Conservation (phyloP, 768 basidiomycete species). For the Lactarius sanguifluus region DNA sequence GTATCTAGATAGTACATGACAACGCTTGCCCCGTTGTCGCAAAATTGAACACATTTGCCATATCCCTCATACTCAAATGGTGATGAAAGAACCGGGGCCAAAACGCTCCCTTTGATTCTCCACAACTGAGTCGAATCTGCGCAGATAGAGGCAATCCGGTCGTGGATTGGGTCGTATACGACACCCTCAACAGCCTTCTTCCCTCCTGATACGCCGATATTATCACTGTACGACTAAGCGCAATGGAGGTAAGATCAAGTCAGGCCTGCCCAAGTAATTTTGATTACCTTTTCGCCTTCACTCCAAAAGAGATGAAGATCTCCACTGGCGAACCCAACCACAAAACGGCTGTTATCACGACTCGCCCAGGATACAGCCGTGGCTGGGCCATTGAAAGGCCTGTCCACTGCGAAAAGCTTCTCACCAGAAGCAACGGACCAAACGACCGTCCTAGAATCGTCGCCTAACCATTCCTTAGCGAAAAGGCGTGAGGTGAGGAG, state of each 20-base stretch:
- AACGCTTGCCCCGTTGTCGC: slow-evolving; percentile 8
- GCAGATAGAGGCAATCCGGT: not conserved
- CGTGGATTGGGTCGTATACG: not conserved
- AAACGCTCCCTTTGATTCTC: not conserved
- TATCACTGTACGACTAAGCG: no score
- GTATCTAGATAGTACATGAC: not conserved
- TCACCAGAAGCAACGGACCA: slow-evolving; percentile 9
- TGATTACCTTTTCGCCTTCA: not conserved
- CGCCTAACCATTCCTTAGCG: not conserved
- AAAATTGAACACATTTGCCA: slow-evolving; percentile 5
- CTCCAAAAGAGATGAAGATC: slow-evolving; percentile 5
- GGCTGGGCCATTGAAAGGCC: slow-evolving; percentile 9
- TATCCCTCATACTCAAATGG: not conserved
- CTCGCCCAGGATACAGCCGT: slow-evolving; percentile 4
- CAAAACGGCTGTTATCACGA: slow-evolving; percentile 7
- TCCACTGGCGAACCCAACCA: slow-evolving; percentile 8
- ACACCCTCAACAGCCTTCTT: no score
- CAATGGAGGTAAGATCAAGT: no score
- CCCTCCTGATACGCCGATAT: no score
- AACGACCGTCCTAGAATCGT: slow-evolving; percentile 3
- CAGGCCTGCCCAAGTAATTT: no score
- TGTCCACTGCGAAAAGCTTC: not conserved
- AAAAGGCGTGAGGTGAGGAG: no score
- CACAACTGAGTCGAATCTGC: not conserved
- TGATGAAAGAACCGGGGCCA: slow-evolving; percentile 1